Evolutionary conservation across 179 eudicot genomes (phyloP), one percentile per base, ranked within the genome.

Genomic region (Pouteria campechiana): DNA sequence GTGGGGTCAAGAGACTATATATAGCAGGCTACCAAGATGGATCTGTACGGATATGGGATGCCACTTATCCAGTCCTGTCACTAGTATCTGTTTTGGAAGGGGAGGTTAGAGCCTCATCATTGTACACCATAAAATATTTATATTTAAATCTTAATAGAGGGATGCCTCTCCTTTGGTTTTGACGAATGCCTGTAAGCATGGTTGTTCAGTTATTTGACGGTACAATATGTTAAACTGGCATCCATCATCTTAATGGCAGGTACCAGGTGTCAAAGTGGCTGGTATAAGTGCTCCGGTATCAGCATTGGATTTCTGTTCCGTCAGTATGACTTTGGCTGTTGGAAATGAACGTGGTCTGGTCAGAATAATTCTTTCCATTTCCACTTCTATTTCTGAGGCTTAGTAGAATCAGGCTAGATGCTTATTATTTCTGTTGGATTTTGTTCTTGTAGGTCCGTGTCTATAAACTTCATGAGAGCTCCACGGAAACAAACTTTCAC

Each of bases 21-120:
- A 60, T 87, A 50, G 73, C 94, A 43, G 89, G 94, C 51, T 83
- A 77, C 60, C 69, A 68, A 54, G 87, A 87, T 63, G 94, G 94
- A 62, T 74, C 79, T 15, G 72, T 79, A 50, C 73, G 78, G 38
- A 57, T 83, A 36, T 87, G 94, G 90, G 84, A 87, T 59, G 90
- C 80, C 61, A 87, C 92, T 41, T 65, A 70, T 61, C 94, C 96
- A 36, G 74, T 68, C 48, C 48, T 79, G 30, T 58, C 69, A 35
- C 80, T 64, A 41, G 57, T 76, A 46, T 72, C 53, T 48, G 18
- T 59, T 39, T 56, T 79, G 28, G 60, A 37, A 60, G 57, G 71
- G 5, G 79, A 75, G 96, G 99, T 88, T 30, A 55, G 86, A 70
- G 48, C 6, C 43, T 37, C 30, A 32, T 36, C 15, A n/a, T n/a